Evolutionary conservation across 441 rosid species (phyloP), one percentile per base, ranked within the genome.

Genomic region (Erysimum pusillum): DNA sequence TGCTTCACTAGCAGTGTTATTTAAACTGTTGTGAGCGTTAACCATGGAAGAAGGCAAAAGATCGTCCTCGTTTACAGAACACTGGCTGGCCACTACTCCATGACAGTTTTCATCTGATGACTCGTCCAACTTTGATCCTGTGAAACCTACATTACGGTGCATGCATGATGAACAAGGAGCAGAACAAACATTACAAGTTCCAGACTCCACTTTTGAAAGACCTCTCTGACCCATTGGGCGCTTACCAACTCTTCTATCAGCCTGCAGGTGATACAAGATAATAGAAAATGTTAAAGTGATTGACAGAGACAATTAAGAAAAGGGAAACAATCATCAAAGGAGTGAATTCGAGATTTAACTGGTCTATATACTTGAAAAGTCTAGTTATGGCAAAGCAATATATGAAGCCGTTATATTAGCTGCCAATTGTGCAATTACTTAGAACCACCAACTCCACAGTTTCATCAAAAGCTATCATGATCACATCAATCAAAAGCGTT

Each of bases 91-190:
- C 31, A 77, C 85, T 44, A 86, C 77, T 69, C 74, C 85, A 42
- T 44, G 89, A 77, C 85, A 81, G 61, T 81, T 87, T 73, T 90
- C 97, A 85, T 91, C 96, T 14, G 91, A 87, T 74, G 78, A 82
- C 75, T 85, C 96, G 8, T 78, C 87, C 62, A 48, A 81, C 75
- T 89, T 89, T 35, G 87, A 71, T 53, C 34, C 58, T 22, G 58
- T 25, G n/a, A 12, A 53, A 79, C 82, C 85, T 69, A 72, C 71
- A 74, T 80, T 85, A 72, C 73, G 89, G 80, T 91, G 97, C 92
- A 88, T 88, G 79, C 98, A 95, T 52, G 96, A 95, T 63, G 96
- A 90, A 84, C 97, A 88, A 80, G 96, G 92, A 71, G 97, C 87
- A 65, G 85, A 90, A 77, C 93, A 91, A 69, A 87, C 89, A 81